Percentiles rank a stretch among this genome's conserved stretches.
These are phyloP conservation scores for Phytopythium cucurbitacearum DNA, from an alignment of 352 stramenopile species.

Conservation along the genomic window DNA sequence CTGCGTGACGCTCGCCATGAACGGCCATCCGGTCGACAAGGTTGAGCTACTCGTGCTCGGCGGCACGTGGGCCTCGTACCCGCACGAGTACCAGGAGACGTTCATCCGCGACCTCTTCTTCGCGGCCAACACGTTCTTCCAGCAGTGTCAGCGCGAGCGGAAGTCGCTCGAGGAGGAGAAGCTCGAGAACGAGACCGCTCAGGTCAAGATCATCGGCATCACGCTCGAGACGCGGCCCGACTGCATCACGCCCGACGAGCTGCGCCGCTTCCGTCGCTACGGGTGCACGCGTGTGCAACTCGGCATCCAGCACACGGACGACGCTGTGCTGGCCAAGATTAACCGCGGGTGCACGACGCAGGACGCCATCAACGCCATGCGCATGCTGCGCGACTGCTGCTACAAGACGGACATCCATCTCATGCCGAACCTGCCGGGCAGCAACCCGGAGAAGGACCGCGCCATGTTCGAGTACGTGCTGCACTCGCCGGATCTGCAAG, in stretches of 20 bases:
- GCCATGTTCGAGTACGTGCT: conserved; percentile 91
- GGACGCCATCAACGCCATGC: conserved; percentile 71
- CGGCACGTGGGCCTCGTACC: conserved; percentile 92
- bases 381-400: conserved; percentile 88
- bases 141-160: conserved; percentile 61
- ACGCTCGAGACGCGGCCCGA: conserved; percentile 89
- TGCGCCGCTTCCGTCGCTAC: conserved; percentile 79
- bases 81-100: conserved; percentile 85
- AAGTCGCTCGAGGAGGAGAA: conserved; percentile 86
- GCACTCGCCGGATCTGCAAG: conserved; percentile 84
- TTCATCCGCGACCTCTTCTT: conserved; percentile 93
- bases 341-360: conserved; percentile 83
- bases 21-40: conserved; percentile 91
- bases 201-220: conserved; percentile 89
- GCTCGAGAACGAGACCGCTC: conserved; percentile 77
- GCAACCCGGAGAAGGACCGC: conserved; percentile 74
- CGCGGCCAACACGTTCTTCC: conserved; percentile 90
- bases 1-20: conserved; percentile 87
- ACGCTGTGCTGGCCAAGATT: conserved; percentile 89
- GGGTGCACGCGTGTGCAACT: conserved; percentile 88
- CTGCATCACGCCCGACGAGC: conserved; percentile 87
- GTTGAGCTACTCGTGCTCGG: conserved; percentile 90
- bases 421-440: conserved; percentile 91
- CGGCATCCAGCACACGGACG: conserved; percentile 91
- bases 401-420: conserved; percentile 94